A percentile compares a stretch with the other conserved stretches of the same genome.
Conservation (phyloP, 192 early-diverging fungal genomes). For the Backusella circina region DNA sequence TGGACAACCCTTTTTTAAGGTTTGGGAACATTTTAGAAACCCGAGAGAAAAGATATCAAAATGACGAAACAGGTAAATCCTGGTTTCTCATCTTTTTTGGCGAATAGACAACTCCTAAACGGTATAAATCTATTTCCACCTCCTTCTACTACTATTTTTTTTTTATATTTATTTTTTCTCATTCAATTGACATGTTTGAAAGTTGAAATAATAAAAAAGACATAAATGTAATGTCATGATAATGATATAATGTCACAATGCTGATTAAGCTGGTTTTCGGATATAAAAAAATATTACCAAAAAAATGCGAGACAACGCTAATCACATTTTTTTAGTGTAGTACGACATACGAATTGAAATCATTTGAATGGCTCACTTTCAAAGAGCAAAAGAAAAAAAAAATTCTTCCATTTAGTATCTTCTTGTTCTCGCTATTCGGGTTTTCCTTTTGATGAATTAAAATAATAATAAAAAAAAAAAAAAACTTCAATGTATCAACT, state of each 20-base stretch:
- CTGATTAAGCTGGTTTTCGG: neutral
- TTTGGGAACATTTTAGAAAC: neutral
- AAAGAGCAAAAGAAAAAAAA: neutral
- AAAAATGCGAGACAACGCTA: neutral
- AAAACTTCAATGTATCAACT: too few relatives aligned
- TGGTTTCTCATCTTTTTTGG: neutral
- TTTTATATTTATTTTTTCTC: neutral
- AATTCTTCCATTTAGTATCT: neutral
- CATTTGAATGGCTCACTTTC: too few relatives aligned
- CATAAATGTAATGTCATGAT: neutral
- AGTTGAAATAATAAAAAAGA: neutral
- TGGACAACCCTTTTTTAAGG: constrained; percentile 1
- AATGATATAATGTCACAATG: neutral
- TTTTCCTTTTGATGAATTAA: too few relatives aligned
- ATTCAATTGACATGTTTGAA: neutral
- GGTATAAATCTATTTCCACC: neutral
- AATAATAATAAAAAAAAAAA: too few relatives aligned
- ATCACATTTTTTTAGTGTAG: neutral
- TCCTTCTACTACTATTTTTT: neutral
- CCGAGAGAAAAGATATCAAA: neutral
- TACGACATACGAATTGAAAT: too few relatives aligned
- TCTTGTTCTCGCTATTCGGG: neutral
- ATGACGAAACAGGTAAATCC: neutral
- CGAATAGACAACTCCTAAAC: neutral
- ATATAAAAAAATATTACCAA: neutral